Evolutionary conservation across 169 alveolate genomes (phyloP), one percentile per base, ranked within the genome.

Genomic region (Plasmodium falciparum): DNA sequence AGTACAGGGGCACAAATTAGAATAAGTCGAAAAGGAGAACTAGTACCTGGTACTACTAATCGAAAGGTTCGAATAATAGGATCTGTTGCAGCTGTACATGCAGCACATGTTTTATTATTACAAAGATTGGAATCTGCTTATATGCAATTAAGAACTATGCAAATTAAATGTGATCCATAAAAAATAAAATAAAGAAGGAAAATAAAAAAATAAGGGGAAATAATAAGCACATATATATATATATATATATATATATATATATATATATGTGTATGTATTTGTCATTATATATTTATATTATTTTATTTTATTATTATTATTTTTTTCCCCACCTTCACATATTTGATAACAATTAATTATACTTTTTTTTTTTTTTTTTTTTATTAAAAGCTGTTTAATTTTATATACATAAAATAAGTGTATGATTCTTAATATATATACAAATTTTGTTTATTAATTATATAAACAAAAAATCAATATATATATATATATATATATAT

Each of bases 61-160:
- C 33, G 92, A 47, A 88, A 88, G 43, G 88, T 73, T 6, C 26
- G 62, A 88, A 73, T 88, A 8, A 73, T 69, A 43, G 92, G 92
- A 73, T 71, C 89, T 20, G 92, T 88, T 66, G 88, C 92, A 59
- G 92, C 92, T 43, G 92, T 88, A 17, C 92, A 88, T 66, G 88
- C 83, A 9, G 92, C 92, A 2, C 92, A 88, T 88, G 92, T 74
- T 11, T 45, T 88, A n/a, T 33, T 88, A 9, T 88, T 88, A 61
- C 91, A 83, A 72, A 33, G 91, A 39, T 24, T 83, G 26, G 91
- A 83, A 61, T 67, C 67, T 13, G 91, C 45, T 17, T 83, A 83
- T 61, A 67, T 83, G 91, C 91, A 83, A 61, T 20, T 83, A 26
- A 54, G 73, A 56, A 63, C 54, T 5, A 76, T 76, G 76, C 76